Conservation (phyloP, 2,329 filamentous ascomycete species). For the Nannizzia gypsea region DNA sequence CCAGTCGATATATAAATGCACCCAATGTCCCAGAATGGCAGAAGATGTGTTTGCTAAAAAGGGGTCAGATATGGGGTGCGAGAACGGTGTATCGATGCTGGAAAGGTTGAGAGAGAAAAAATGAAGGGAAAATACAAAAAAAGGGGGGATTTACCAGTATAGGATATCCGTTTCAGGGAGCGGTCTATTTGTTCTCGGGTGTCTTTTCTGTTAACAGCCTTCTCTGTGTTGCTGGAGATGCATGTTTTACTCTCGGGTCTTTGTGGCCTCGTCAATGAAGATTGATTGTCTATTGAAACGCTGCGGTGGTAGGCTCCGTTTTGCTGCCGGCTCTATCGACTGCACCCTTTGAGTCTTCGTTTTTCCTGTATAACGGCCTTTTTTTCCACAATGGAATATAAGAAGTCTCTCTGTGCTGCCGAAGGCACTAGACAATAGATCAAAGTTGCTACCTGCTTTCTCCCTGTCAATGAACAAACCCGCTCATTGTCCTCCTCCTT, state of each 20-base stretch:
- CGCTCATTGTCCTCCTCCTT: neutral
- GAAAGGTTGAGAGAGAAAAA: constrained; percentile 45
- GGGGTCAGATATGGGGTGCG: constrained; percentile 70
- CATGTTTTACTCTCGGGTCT: neutral
- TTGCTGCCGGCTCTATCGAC: neutral
- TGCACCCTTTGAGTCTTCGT: neutral
- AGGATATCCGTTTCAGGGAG: neutral
- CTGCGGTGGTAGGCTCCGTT: neutral
- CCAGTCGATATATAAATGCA: constrained; percentile 81
- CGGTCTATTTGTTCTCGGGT: neutral
- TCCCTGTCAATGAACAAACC: neutral
- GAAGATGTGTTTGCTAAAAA: constrained; percentile 66
- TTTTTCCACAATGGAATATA: neutral
- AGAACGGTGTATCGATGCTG: constrained; percentile 76
- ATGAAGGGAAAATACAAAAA: neutral
- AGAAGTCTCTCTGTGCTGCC: neutral
- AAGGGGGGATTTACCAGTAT: too few relatives aligned
- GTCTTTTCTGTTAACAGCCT: neutral
- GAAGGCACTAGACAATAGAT: neutral
- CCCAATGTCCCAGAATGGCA: constrained; percentile 71
- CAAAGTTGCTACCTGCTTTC: neutral
- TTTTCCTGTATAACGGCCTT: neutral
- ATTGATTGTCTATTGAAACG: neutral
- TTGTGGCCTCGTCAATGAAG: constrained; percentile 1
- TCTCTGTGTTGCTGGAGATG: neutral